phyloP scores from a whole-genome alignment of 148 eudicot genomes.

The Rhododendron ferrugineum region DNA sequence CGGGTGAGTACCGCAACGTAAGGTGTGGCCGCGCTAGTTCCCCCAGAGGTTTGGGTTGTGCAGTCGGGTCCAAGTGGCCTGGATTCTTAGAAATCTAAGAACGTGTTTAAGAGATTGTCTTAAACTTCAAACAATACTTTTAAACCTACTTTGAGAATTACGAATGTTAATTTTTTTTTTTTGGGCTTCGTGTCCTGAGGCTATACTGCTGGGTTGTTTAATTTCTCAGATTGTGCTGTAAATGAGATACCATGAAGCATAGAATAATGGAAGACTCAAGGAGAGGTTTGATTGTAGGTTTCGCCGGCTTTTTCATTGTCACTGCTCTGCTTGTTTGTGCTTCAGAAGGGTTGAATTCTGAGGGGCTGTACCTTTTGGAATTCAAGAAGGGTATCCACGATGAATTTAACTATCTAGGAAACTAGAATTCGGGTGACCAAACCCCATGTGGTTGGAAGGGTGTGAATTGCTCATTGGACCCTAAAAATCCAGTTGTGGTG shows the following conservation, averaged over 20 bases:
- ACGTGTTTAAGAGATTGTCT: neutral
- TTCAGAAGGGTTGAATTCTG: conserved; percentile 62
- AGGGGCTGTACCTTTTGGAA: conserved; percentile 63
- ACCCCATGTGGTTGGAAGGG: conserved; percentile 90
- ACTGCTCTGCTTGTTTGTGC: conserved; percentile 25
- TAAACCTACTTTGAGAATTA: too few relatives aligned
- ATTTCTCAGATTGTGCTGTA: conserved; percentile 9
- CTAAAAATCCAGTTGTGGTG: conserved; percentile 30
- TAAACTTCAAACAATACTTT: neutral
- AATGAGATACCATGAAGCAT: conserved; percentile 12
- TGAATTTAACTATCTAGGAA: conserved; percentile 34
- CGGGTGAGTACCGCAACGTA: too few relatives aligned
- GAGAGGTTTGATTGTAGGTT: conserved; percentile 29
- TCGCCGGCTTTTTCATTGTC: conserved; percentile 25
- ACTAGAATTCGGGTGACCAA: conserved; percentile 54
- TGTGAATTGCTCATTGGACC: conserved; percentile 50
- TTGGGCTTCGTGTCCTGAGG: conserved; percentile 22
- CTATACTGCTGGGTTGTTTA: neutral
- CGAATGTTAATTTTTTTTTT: too few relatives aligned
- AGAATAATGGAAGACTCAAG: conserved; percentile 37
- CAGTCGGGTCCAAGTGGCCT: too few relatives aligned
- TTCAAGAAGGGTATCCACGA: conserved; percentile 54
- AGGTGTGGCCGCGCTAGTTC: too few relatives aligned
- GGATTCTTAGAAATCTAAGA: too few relatives aligned
- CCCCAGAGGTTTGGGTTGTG: too few relatives aligned